Percentiles rank a stretch among this genome's conserved stretches.
These are phyloP conservation scores for Euclidium syriacum DNA, from an alignment of 345 rosid species.

Conservation along the genomic window DNA sequence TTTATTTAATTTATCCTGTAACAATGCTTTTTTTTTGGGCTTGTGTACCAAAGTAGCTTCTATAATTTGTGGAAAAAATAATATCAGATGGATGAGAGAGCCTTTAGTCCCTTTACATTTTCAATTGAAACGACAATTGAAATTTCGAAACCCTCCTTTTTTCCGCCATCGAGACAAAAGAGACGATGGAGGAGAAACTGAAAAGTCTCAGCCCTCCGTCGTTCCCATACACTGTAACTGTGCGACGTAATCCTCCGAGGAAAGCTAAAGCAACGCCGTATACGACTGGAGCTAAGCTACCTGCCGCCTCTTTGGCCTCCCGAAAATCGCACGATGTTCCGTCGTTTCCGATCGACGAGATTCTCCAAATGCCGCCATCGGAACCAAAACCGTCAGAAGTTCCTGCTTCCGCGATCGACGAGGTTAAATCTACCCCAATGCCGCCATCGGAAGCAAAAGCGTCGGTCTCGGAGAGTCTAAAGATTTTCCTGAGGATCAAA, in stretches of 20 bases:
- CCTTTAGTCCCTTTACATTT: not conserved
- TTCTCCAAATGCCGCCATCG: slow-evolving; percentile 33
- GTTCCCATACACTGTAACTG: slow-evolving; percentile 50
- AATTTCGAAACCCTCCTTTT: not conserved
- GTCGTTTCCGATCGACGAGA: slow-evolving; percentile 63
- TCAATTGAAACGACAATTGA: slow-evolving; percentile 8
- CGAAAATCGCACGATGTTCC: slow-evolving; percentile 34
- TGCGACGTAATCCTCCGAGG: slow-evolving; percentile 75
- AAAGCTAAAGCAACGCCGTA: slow-evolving; percentile 62
- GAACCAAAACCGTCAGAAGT: no score
- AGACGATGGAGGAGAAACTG: slow-evolving; percentile 25
- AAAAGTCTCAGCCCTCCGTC: slow-evolving; percentile 33
- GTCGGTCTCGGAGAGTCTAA: slow-evolving; percentile 42
- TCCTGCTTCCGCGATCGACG: slow-evolving; percentile 58
- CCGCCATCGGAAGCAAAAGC: slow-evolving; percentile 14
- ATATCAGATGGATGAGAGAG: not conserved
- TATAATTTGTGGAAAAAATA: not conserved
- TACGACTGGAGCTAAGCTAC: slow-evolving; percentile 16
- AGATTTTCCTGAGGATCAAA: slow-evolving; percentile 59
- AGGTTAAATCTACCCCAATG: slow-evolving; percentile 40
- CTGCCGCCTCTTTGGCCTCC: slow-evolving; percentile 15
- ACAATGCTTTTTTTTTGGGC: no score
- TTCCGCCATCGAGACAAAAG: slow-evolving; percentile 24
- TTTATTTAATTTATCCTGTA: not conserved
- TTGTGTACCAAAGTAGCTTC: not conserved